Conservation (phyloP, 2,329 filamentous ascomycete genomes). For the Fusarium temperatum region DNA sequence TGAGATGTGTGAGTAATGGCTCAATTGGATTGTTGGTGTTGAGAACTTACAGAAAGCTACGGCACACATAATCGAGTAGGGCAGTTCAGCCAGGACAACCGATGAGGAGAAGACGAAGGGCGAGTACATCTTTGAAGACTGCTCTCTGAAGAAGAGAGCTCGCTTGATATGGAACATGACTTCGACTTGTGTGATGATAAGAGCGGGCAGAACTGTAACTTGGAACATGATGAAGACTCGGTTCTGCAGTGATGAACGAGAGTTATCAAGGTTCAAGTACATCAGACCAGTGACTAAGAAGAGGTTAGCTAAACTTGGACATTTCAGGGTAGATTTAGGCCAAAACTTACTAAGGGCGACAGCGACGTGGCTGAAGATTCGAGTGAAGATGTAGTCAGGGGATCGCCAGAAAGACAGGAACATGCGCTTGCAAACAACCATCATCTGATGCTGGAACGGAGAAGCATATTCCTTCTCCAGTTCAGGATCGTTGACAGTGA, state of each 20-base stretch:
- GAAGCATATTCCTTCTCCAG: slow-evolving; percentile 83
- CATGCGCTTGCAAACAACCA: slow-evolving; percentile 75
- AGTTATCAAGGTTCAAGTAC: slow-evolving; percentile 81
- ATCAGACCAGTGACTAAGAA: slow-evolving; percentile 73
- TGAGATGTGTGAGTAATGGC: background rate
- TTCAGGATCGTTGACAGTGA: slow-evolving; percentile 62
- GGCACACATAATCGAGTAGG: slow-evolving; percentile 83
- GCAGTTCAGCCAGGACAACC: slow-evolving; percentile 85
- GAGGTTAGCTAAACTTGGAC: background rate
- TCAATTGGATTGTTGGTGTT: too few relatives aligned
- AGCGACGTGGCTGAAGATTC: slow-evolving; percentile 83
- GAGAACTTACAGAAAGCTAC: slow-evolving; percentile 69
- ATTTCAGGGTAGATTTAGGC: background rate
- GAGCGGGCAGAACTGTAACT: slow-evolving; percentile 81
- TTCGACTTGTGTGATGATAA: slow-evolving; percentile 86
- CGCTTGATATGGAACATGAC: slow-evolving; percentile 81
- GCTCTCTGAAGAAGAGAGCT: slow-evolving; percentile 86
- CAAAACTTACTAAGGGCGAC: slow-evolving; percentile 65
- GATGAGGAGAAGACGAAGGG: slow-evolving; percentile 79
- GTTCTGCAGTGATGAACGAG: slow-evolving; percentile 80
- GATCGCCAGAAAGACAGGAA: slow-evolving; percentile 85
- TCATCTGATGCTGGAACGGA: slow-evolving; percentile 80
- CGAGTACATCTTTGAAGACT: slow-evolving; percentile 86
- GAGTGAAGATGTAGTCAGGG: slow-evolving; percentile 88
- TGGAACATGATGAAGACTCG: slow-evolving; percentile 92